These are phyloP conservation scores for Enterospora canceri DNA, from an alignment of 371 early-diverging fungal species.

Conservation along the genomic window DNA sequence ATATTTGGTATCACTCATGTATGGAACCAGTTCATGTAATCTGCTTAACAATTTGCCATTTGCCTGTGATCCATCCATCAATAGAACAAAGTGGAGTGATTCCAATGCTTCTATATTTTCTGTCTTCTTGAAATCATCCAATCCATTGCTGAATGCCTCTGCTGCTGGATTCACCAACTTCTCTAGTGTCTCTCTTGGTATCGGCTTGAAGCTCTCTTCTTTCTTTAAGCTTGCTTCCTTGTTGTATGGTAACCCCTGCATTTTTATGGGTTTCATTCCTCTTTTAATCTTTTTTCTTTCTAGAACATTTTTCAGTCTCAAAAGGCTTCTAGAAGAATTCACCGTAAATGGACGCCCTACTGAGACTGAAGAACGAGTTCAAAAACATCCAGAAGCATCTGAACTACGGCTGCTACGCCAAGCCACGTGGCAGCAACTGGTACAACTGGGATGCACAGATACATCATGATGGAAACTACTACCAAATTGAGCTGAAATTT, in stretches of 20 bases:
- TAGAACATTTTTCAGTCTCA: neutral
- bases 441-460: slow-evolving; percentile 42
- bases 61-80: neutral
- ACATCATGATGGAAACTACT: slow-evolving; percentile 32
- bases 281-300: neutral
- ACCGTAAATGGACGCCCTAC: slow-evolving; percentile 21
- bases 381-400: slow-evolving; percentile 36
- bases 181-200: neutral
- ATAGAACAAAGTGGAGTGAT: slow-evolving; percentile 8
- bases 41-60: neutral
- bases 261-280: neutral
- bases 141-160: slow-evolving; percentile 5
- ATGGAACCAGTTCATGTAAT: slow-evolving; percentile 10
- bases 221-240: neutral
- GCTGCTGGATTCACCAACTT: slow-evolving; percentile 8
- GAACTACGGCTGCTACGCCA: slow-evolving; percentile 31
- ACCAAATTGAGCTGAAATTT: slow-evolving; percentile 23
- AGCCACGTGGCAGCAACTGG: slow-evolving; percentile 17
- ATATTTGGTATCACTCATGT: neutral
- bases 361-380: slow-evolving; percentile 43
- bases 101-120: neutral
- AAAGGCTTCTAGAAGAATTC: neutral
- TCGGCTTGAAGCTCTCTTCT: slow-evolving; percentile 16
- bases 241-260: neutral
- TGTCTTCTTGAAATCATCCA: slow-evolving; percentile 7